These are phyloP conservation scores for Tricholoma sp. DNA, from an alignment of 768 basidiomycete species.

Conservation along the genomic window DNA sequence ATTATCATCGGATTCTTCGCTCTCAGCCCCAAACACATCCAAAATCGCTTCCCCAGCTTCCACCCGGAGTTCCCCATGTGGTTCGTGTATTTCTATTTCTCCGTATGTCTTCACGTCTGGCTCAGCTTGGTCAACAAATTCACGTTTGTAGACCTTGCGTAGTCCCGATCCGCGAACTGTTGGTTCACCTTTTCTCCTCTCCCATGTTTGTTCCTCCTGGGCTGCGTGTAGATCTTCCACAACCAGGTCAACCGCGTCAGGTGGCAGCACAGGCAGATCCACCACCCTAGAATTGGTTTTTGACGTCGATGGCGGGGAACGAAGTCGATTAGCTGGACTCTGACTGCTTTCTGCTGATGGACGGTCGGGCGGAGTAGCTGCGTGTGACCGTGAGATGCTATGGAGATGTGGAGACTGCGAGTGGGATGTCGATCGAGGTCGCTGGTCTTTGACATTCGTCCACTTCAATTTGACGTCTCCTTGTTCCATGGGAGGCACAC, in stretches of 20 bases:
- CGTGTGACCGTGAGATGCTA: slow-evolving; percentile 4
- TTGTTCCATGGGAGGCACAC: slow-evolving; percentile 23
- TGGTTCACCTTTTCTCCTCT: slow-evolving; percentile 63
- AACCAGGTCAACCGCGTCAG: slow-evolving; percentile 87
- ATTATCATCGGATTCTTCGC: slow-evolving; percentile 22
- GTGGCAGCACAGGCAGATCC: slow-evolving; percentile 35
- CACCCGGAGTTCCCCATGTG: slow-evolving; percentile 22
- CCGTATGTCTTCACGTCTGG: slow-evolving; percentile 29
- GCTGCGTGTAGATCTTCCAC: slow-evolving; percentile 61
- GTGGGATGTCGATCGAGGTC: slow-evolving; percentile 13
- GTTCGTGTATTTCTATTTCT: slow-evolving; percentile 37
- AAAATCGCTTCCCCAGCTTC: slow-evolving; percentile 39
- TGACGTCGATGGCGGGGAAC: slow-evolving; percentile 27
- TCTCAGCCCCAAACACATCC: slow-evolving; percentile 29
- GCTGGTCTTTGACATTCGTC: slow-evolving; percentile 25
- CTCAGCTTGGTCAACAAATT: slow-evolving; percentile 35
- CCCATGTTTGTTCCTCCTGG: slow-evolving; percentile 45
- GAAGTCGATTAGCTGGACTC: slow-evolving; percentile 19
- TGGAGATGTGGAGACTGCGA: slow-evolving; percentile 20
- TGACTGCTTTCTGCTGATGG: slow-evolving; percentile 25
- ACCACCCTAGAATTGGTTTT: slow-evolving; percentile 24
- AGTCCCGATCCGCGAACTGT: slow-evolving; percentile 35
- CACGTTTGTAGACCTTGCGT: slow-evolving; percentile 49
- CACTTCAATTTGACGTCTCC: slow-evolving; percentile 42
- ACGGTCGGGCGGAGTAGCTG: slow-evolving; percentile 13